Conservation (phyloP, 768 basidiomycete genomes). For the Trametes sanguinea region DNA sequence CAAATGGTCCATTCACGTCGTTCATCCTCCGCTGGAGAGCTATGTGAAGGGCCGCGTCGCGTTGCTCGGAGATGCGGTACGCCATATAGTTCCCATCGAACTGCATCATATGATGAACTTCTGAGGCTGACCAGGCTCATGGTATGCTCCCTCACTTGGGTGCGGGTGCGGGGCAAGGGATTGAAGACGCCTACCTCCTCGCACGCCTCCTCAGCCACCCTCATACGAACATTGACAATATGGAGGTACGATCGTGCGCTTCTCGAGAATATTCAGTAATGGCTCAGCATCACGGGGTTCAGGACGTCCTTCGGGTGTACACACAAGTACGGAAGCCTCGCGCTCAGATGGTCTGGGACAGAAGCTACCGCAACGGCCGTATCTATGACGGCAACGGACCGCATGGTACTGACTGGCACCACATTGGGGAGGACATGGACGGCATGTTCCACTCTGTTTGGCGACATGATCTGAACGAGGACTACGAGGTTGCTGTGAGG, state of each 20-base stretch:
- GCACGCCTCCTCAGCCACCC: conserved; percentile 49
- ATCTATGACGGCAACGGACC: conserved; percentile 45
- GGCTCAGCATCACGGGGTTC: background rate
- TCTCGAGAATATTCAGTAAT: conserved; percentile 10
- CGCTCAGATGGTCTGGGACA: conserved; percentile 49
- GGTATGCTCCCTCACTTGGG: conserved; percentile 61
- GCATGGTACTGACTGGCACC: conserved; percentile 31
- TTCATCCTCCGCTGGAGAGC: conserved; percentile 46
- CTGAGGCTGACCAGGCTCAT: conserved; percentile 41
- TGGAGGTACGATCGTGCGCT: conserved; percentile 36
- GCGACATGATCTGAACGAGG: conserved; percentile 45
- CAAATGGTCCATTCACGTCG: conserved; percentile 55
- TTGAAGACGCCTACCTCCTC: conserved; percentile 55
- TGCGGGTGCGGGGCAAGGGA: conserved; percentile 58
- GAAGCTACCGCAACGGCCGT: conserved; percentile 44
- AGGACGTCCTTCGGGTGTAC: conserved; percentile 51
- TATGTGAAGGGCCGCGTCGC: conserved; percentile 49
- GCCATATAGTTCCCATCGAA: background rate
- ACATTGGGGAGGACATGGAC: conserved; percentile 38
- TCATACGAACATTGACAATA: conserved; percentile 39
- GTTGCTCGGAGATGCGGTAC: conserved; percentile 52
- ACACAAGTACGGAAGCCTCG: conserved; percentile 46
- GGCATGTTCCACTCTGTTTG: conserved; percentile 51
- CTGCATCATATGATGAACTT: background rate
- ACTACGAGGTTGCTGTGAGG: conserved; percentile 38